Conservation (phyloP, 2,329 filamentous ascomycete genomes). For the Trematosphaeria pertusa region DNA sequence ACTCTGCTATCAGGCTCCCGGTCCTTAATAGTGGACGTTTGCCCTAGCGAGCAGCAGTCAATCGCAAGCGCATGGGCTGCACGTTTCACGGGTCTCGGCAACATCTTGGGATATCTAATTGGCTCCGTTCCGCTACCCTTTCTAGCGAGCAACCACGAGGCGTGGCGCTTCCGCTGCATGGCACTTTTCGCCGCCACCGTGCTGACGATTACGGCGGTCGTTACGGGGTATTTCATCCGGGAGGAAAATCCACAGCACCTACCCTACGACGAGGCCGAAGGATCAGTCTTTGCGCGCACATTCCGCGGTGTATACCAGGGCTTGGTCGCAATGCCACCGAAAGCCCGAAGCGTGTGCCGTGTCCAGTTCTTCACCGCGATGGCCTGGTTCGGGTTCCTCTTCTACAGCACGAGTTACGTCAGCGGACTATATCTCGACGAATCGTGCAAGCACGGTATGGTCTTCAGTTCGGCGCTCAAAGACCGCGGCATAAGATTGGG, state of each 20-base stretch:
- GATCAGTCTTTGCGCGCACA: background rate
- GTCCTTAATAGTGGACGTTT: conserved; percentile 42
- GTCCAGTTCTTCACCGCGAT: conserved; percentile 67
- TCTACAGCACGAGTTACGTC: conserved; percentile 40
- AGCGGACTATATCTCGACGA: conserved; percentile 15
- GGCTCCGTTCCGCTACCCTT: conserved; percentile 29
- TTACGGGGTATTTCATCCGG: conserved; percentile 8
- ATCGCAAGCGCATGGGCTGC: conserved; percentile 40
- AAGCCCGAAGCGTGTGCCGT: conserved; percentile 43
- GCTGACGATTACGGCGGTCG: conserved; percentile 4
- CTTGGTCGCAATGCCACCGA: conserved; percentile 7
- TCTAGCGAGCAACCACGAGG: conserved; percentile 26
- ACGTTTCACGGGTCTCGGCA: conserved; percentile 34
- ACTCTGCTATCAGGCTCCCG: conserved; percentile 42
- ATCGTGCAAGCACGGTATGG: background rate
- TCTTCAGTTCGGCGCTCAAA: conserved; percentile 4
- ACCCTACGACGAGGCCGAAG: background rate
- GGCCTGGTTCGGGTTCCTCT: conserved; percentile 47
- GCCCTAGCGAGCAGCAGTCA: conserved; percentile 36
- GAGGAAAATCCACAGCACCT: conserved; percentile 7
- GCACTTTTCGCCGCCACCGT: conserved; percentile 1
- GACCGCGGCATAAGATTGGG: conserved; percentile 10
- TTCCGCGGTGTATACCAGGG: conserved; percentile 5
- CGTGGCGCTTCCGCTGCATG: conserved; percentile 16
- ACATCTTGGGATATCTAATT: conserved; percentile 38